These are phyloP conservation scores for Powellomyces hirtus DNA, from an alignment of 192 early-diverging fungal genomes.

Conservation along the genomic window DNA sequence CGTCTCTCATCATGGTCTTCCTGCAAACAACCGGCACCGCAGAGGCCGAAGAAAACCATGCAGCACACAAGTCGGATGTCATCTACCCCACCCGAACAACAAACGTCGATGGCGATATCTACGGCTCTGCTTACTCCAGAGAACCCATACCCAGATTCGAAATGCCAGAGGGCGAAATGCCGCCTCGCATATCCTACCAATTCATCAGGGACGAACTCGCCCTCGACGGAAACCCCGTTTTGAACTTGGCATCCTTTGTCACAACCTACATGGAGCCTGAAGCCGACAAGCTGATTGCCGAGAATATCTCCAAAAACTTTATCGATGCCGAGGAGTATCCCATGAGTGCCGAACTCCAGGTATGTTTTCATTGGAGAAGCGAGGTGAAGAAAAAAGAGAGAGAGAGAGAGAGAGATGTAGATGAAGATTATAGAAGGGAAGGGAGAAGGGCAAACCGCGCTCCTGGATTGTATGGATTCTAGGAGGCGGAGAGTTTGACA, in stretches of 20 bases:
- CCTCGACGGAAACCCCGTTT: constrained; percentile 73
- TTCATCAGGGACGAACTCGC: constrained; percentile 70
- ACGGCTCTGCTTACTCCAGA: background rate
- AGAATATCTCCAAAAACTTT: constrained; percentile 77
- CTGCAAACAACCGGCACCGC: constrained; percentile 7
- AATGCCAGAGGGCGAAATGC: constrained; percentile 15
- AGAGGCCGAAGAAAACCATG: background rate
- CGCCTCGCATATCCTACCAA: constrained; percentile 53
- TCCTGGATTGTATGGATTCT: no score
- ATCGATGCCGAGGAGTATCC: constrained; percentile 71
- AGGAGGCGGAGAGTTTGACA: background rate
- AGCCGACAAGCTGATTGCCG: constrained; percentile 73
- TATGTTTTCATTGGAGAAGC: background rate
- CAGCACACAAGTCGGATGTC: background rate
- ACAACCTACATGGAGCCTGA: constrained; percentile 82
- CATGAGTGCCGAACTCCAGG: constrained; percentile 60
- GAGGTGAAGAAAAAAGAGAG: no score
- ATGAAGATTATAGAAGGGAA: no score
- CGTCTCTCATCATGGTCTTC: background rate
- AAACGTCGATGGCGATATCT: constrained; percentile 1
- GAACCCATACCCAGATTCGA: constrained; percentile 2
- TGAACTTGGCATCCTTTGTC: constrained; percentile 78
- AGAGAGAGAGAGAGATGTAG: no score
- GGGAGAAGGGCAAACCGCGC: no score
- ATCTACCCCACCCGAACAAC: background rate